Evolutionary conservation across 2,329 filamentous ascomycete species (phyloP).

Genomic region (Phaeosphaeriaceae sp.): DNA sequence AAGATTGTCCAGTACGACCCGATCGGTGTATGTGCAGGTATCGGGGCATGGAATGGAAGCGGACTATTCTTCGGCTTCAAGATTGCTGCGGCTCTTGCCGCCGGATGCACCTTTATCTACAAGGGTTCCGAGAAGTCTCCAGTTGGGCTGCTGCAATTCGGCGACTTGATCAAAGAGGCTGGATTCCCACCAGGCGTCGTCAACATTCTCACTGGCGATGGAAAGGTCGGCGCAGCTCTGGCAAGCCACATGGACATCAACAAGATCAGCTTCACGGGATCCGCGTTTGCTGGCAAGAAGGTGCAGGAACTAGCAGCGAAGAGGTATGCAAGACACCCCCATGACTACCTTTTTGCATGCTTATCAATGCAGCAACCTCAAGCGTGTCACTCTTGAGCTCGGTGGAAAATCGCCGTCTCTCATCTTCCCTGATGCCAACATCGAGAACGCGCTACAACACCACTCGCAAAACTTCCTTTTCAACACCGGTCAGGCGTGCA

Average conservation of each 20-base stretch:
- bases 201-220: slow-evolving; percentile 41
- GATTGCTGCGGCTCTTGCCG: slow-evolving; percentile 27
- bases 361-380: slow-evolving; percentile 45
- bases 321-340: slow-evolving; percentile 13
- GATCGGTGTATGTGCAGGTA: slow-evolving; percentile 37
- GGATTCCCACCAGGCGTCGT: slow-evolving; percentile 52
- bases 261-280: slow-evolving; percentile 54
- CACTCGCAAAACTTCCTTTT: slow-evolving; percentile 51
- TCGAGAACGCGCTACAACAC: slow-evolving; percentile 28
- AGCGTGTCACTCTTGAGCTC: slow-evolving; percentile 56
- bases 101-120: slow-evolving; percentile 39
- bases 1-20: slow-evolving; percentile 38
- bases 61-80: slow-evolving; percentile 32
- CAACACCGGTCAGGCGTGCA: slow-evolving; percentile 64
- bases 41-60: slow-evolving; percentile 37
- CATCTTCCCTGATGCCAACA: slow-evolving; percentile 55
- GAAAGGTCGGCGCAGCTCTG: slow-evolving; percentile 38
- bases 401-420: slow-evolving; percentile 54
- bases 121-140: slow-evolving; percentile 41
- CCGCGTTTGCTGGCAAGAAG: slow-evolving; percentile 45
- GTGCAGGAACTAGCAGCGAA: slow-evolving; percentile 50
- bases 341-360: background rate
- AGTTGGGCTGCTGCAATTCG: slow-evolving; percentile 30
- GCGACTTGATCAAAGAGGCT: slow-evolving; percentile 41
- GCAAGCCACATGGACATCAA: slow-evolving; percentile 51